These are phyloP conservation scores for Vigna radiata DNA, from an alignment of 306 rosid species.

Conservation along the genomic window DNA sequence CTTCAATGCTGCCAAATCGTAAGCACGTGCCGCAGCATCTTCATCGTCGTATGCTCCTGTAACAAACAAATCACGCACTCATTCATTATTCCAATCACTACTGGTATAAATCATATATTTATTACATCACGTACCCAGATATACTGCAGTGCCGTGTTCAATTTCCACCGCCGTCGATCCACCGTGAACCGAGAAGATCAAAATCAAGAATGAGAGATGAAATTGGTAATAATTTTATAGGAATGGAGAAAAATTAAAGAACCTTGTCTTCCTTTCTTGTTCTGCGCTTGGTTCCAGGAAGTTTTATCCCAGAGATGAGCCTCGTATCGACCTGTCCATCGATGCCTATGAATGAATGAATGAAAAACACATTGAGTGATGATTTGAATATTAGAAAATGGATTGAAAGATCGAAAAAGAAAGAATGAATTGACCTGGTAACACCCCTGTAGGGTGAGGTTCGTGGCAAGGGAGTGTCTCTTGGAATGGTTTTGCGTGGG, in stretches of 20 bases:
- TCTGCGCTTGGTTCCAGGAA: constrained; percentile 80
- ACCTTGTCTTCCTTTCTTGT: constrained; percentile 93
- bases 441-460: constrained; percentile 78
- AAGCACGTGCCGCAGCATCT: constrained; percentile 91
- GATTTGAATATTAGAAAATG: too few relatives aligned
- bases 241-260: too few relatives aligned
- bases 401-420: not conserved
- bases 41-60: constrained; percentile 87
- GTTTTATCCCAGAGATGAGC: constrained; percentile 92
- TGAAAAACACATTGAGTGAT: too few relatives aligned
- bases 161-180: not conserved
- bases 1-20: constrained; percentile 92
- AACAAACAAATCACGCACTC: not conserved
- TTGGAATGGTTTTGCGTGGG: constrained; percentile 61
- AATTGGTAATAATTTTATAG: too few relatives aligned
- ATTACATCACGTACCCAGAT: not conserved
- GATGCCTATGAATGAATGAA: constrained; percentile 54
- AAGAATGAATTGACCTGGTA: constrained; percentile 52
- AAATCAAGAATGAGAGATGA: not conserved
- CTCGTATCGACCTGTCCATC: constrained; percentile 89
- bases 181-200: not conserved
- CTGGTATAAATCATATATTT: too few relatives aligned
- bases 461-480: constrained; percentile 67
- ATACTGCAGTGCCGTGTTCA: not conserved
- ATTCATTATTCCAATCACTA: not conserved